Percentiles rank a stretch among this genome's conserved stretches.
Evolutionary conservation across 306 rosid species (phyloP).

Genomic region (Vigna mungo): DNA sequence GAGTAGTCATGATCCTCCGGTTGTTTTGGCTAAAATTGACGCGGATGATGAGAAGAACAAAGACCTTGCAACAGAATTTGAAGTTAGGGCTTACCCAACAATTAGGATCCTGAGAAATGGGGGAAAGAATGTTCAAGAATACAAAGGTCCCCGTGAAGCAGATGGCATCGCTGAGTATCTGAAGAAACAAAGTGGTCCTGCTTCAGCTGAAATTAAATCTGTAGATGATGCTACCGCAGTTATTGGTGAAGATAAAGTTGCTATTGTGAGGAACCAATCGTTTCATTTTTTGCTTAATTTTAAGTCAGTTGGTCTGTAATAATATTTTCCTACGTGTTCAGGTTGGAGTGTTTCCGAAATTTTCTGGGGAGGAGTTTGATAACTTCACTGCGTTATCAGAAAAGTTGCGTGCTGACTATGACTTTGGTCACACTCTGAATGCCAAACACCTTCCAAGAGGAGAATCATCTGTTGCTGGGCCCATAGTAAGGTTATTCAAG

Average conservation of each 20-base stretch:
- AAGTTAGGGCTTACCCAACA: slow-evolving; percentile 73
- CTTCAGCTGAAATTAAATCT: slow-evolving; percentile 67
- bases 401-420: slow-evolving; percentile 76
- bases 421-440: slow-evolving; percentile 76
- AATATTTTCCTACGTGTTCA: slow-evolving; percentile 37
- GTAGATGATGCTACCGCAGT: slow-evolving; percentile 62
- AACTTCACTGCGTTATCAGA: slow-evolving; percentile 65
- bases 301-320: slow-evolving; percentile 1
- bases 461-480: slow-evolving; percentile 74
- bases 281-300: slow-evolving; percentile 3
- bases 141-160: slow-evolving; percentile 86
- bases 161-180: slow-evolving; percentile 74
- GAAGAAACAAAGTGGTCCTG: slow-evolving; percentile 82
- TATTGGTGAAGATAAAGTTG: slow-evolving; percentile 67
- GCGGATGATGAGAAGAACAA: slow-evolving; percentile 65
- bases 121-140: slow-evolving; percentile 72
- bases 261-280: slow-evolving; percentile 55
- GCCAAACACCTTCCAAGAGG: slow-evolving; percentile 83
- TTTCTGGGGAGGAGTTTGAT: slow-evolving; percentile 76
- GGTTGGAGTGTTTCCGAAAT: slow-evolving; percentile 79
- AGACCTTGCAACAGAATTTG: slow-evolving; percentile 57
- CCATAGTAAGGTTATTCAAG: slow-evolving; percentile 72
- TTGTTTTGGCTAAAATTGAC: slow-evolving; percentile 75
- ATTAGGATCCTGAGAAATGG: slow-evolving; percentile 77
- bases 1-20: slow-evolving; percentile 69